Percentiles rank a stretch among this genome's conserved stretches.
Evolutionary conservation across 257 asterid genomes (phyloP).

Genomic region (Nicotiana attenuata): DNA sequence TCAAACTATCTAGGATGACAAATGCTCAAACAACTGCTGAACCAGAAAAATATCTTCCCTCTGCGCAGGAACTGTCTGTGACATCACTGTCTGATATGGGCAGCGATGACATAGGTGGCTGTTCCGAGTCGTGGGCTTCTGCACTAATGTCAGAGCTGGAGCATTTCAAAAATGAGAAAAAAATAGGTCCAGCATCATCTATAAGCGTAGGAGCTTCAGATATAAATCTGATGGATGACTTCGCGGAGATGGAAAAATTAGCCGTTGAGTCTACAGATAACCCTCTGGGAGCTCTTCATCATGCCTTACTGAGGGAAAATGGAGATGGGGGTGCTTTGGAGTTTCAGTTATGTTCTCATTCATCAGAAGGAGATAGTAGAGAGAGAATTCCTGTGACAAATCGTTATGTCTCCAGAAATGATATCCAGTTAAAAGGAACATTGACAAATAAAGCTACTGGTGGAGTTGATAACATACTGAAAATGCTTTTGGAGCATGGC

Average conservation of each 20-base stretch:
- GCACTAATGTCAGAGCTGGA: conserved; percentile 57
- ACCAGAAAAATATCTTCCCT: conserved; percentile 22
- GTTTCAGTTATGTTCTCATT: conserved; percentile 22
- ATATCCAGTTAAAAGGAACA: conserved; percentile 10
- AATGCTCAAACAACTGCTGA: conserved; percentile 21
- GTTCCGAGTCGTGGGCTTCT: conserved; percentile 66
- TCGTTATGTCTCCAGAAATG: conserved; percentile 17
- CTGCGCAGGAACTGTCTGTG: conserved; percentile 28
- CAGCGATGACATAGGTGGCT: conserved; percentile 64
- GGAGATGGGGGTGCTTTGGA: conserved; percentile 19
- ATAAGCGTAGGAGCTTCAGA: conserved; percentile 48
- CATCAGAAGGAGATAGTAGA: conserved; percentile 6
- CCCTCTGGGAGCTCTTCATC: conserved; percentile 31
- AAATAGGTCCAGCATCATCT: conserved; percentile 26
- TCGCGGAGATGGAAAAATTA: conserved; percentile 86
- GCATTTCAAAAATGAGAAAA: conserved; percentile 44
- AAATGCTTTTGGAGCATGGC: conserved; percentile 41
- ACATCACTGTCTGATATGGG: conserved; percentile 54
- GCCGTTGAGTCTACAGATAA: conserved; percentile 43
- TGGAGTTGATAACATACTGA: conserved; percentile 30
- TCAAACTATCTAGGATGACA: conserved; percentile 17
- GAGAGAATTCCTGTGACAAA: conserved; percentile 17
- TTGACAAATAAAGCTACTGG: conserved; percentile 12
- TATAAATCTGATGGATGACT: conserved; percentile 81
- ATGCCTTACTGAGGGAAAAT: conserved; percentile 29